Evolutionary conservation across 192 early-diverging fungal genomes (phyloP).

Genomic region (Umbelopsis sp.): DNA sequence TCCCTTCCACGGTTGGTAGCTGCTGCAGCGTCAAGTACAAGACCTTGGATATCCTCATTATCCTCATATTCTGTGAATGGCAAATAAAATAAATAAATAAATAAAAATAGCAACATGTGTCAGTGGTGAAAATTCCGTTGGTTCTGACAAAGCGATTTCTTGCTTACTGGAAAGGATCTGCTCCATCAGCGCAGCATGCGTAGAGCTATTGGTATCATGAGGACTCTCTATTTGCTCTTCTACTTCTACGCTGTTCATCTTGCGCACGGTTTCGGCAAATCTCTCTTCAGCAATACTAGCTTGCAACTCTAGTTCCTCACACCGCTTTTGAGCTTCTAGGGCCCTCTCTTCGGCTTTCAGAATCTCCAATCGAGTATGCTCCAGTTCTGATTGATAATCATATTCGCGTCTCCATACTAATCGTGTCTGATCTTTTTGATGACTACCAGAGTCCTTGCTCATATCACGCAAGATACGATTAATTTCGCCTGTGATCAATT

Average conservation of each 20-base stretch:
- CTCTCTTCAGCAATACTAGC: constrained; percentile 28
- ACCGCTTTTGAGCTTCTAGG: constrained; percentile 26
- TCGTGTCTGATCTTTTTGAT: constrained; percentile 23
- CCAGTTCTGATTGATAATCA: constrained; percentile 37
- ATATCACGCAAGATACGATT: constrained; percentile 81
- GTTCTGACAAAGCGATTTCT: too few relatives aligned
- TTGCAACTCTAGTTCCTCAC: constrained; percentile 28
- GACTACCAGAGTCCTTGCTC: constrained; percentile 44
- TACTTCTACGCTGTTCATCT: not conserved
- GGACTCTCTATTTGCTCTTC: constrained; percentile 6
- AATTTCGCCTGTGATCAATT: constrained; percentile 80
- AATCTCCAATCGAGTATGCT: constrained; percentile 27
- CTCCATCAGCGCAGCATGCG: constrained; percentile 2
- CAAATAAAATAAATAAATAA: too few relatives aligned
- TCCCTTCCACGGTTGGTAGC: constrained; percentile 66
- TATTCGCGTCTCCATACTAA: constrained; percentile 41
- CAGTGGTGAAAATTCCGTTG: too few relatives aligned
- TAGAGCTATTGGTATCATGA: not conserved
- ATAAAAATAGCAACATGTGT: too few relatives aligned
- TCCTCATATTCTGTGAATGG: constrained; percentile 48
- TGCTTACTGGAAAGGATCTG: constrained; percentile 18
- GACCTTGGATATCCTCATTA: constrained; percentile 63
- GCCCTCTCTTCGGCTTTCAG: constrained; percentile 25
- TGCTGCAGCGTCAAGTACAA: constrained; percentile 66
- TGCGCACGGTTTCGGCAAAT: constrained; percentile 25